Evolutionary conservation across 2,329 filamentous ascomycete species (phyloP), one percentile per base, ranked within the genome.

Genomic region (Dactylonectria macrodidyma): DNA sequence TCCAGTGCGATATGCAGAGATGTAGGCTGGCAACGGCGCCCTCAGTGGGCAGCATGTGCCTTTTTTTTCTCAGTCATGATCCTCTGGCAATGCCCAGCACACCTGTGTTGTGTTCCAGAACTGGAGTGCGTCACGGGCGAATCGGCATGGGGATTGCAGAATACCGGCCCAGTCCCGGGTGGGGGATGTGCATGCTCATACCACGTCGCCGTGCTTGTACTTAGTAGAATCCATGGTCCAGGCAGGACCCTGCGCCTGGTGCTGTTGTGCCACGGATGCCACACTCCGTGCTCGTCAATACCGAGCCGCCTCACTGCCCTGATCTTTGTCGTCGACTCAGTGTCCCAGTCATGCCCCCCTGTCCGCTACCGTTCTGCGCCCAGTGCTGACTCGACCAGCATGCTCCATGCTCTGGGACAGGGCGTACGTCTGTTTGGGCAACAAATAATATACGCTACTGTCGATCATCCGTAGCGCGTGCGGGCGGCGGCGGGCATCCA

Each of bases 381-480:
- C 54, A 66, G 62, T 66, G 59, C 59, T 66, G 58, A 48, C 59
- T 62, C 38, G 54, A 47, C 64, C 58, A 41, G 59, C 65, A 59
- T 47, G 33, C 26, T 34, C 36, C 65, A 59, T 47, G 33, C 26
- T 34, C 36, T 57, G 14, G 33, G 51, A 54, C 34, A 38, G 33
- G 51, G 51, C 51, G 33, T n/a, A n/a, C 41, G 24, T 56, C 36
- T 51, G 57, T 50, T 57, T 48, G 57, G 59, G 56, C 59, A 62
- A 54, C 50, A 51, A 51, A 34, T 26, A 55, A 54, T 52, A 46
- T 51, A 72, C 73, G 70, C 74, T 76, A 75, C 70, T 68, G 74
- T 76, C 74, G 74, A 76, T 76, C 74, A 73, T 74, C 74, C 73
- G 74, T 65, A 59, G 70, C 71, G 73, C 71, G 64, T 74, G 54